Evolutionary conservation across 805 yeast genomes (phyloP).

Genomic region (Saccharomyces cerevisiae): DNA sequence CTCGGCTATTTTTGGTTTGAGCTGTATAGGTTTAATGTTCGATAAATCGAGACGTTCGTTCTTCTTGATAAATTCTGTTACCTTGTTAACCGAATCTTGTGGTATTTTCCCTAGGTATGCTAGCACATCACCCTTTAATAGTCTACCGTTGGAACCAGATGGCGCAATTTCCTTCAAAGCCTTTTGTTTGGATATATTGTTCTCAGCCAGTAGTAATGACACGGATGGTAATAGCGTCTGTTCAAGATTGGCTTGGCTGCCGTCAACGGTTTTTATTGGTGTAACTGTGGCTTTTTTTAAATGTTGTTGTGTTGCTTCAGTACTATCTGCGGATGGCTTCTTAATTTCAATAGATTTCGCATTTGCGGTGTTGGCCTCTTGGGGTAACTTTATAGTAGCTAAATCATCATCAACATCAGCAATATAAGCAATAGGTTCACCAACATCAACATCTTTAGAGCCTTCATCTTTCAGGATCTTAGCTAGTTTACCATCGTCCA

Average conservation of each 20-base stretch:
- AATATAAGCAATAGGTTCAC: slow-evolving; percentile 78
- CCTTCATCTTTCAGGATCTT: slow-evolving; percentile 66
- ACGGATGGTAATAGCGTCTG: slow-evolving; percentile 80
- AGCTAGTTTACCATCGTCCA: slow-evolving; percentile 84
- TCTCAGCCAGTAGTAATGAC: slow-evolving; percentile 48
- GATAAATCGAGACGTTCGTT: slow-evolving; percentile 64
- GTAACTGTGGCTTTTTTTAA: slow-evolving; percentile 4
- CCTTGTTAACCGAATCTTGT: slow-evolving; percentile 40
- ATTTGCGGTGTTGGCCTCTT: slow-evolving; percentile 10
- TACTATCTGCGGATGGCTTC: slow-evolving; percentile 1
- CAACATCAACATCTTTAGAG: slow-evolving; percentile 71
- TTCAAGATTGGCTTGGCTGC: slow-evolving; percentile 46
- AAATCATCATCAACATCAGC: slow-evolving; percentile 89
- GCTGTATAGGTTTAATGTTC: slow-evolving; percentile 40
- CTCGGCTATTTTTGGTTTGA: slow-evolving; percentile 21
- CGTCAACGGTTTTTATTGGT: slow-evolving; percentile 17
- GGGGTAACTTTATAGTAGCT: slow-evolving; percentile 51
- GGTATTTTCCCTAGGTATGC: slow-evolving; percentile 73
- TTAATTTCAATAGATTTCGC: slow-evolving; percentile 8
- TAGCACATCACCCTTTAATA: slow-evolving; percentile 85
- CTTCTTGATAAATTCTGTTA: slow-evolving; percentile 49
- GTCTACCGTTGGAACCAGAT: slow-evolving; percentile 81
- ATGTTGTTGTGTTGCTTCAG: slow-evolving; percentile 8
- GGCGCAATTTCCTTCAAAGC: slow-evolving; percentile 69
- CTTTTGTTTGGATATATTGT: slow-evolving; percentile 58